Conservation (phyloP, 2,329 filamentous ascomycete genomes). For the Dactylellina cionopaga region DNA sequence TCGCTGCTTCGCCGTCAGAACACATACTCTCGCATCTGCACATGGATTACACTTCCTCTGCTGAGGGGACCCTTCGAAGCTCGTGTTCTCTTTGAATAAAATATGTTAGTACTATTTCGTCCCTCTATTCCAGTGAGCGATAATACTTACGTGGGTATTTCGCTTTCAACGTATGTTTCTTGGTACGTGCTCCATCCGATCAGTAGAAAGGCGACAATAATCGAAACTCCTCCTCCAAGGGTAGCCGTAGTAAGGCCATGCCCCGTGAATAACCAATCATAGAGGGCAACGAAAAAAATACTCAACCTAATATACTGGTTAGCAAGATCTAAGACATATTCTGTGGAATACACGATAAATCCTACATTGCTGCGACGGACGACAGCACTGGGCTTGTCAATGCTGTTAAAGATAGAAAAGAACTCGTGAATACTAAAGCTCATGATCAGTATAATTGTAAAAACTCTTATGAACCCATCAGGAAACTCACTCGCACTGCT, state of each 20-base stretch:
- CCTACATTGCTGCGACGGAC: constrained; percentile 47
- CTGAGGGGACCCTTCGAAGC: constrained; percentile 17
- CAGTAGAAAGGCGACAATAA: constrained; percentile 42
- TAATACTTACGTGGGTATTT: constrained; percentile 7
- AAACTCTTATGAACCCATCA: not conserved
- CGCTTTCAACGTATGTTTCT: constrained; percentile 33
- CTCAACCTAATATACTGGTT: constrained; percentile 16
- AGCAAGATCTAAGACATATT: not conserved
- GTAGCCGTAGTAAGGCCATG: constrained; percentile 31
- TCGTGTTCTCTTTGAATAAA: constrained; percentile 19
- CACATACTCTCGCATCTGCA: no score
- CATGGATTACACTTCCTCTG: constrained; percentile 27
- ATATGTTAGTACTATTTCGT: not conserved
- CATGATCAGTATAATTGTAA: not conserved
- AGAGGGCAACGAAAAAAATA: constrained; percentile 44
- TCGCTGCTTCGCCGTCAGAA: no score
- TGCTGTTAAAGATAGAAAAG: constrained; percentile 45
- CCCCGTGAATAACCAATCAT: constrained; percentile 44
- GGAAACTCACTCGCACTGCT: constrained; percentile 34
- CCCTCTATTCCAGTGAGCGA: not conserved
- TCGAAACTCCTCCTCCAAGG: constrained; percentile 30
- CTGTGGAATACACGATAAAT: not conserved
- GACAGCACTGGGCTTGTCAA: constrained; percentile 45
- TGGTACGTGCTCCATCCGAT: constrained; percentile 48
- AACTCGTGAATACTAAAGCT: constrained; percentile 22